Evolutionary conservation across 2,329 filamentous ascomycete genomes (phyloP).

Genomic region (Rhynchosporium secalis): DNA sequence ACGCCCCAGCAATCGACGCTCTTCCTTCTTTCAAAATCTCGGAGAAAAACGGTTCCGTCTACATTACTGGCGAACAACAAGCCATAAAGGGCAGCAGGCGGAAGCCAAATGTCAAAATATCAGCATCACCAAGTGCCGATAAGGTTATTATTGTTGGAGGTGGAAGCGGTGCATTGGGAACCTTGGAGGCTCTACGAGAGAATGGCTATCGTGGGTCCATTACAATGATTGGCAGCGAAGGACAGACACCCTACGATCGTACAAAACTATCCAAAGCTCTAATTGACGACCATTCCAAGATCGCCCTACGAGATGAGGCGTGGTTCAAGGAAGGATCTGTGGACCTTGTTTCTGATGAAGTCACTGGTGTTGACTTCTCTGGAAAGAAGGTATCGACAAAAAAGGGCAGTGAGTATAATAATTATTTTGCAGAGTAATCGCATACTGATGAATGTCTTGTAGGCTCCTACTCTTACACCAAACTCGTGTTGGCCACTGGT

Average conservation of each 20-base stretch:
- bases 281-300: conserved; percentile 75
- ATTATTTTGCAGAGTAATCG: background rate
- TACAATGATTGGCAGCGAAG: conserved; percentile 81
- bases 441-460: background rate
- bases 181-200: conserved; percentile 79
- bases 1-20: conserved; percentile 87
- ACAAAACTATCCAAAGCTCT: conserved; percentile 95
- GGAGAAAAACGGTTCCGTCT: conserved; percentile 81
- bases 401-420: conserved; percentile 48
- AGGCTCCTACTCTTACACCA: conserved; percentile 73
- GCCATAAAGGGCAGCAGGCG: conserved; percentile 75
- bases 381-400: conserved; percentile 73
- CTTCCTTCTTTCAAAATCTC: conserved; percentile 78
- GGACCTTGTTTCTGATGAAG: conserved; percentile 61
- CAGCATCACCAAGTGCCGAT: conserved; percentile 52
- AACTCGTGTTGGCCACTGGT: conserved; percentile 87
- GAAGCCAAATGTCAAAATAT: conserved; percentile 72
- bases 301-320: conserved; percentile 72
- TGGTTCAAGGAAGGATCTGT: conserved; percentile 70
- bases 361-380: conserved; percentile 74
- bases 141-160: conserved; percentile 85
- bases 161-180: conserved; percentile 80
- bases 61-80: conserved; percentile 77
- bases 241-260: conserved; percentile 84
- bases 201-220: conserved; percentile 78